Evolutionary conservation across 2,329 filamentous ascomycete genomes (phyloP), one percentile per base, ranked within the genome.

Genomic region (Trichoderma lentiforme): DNA sequence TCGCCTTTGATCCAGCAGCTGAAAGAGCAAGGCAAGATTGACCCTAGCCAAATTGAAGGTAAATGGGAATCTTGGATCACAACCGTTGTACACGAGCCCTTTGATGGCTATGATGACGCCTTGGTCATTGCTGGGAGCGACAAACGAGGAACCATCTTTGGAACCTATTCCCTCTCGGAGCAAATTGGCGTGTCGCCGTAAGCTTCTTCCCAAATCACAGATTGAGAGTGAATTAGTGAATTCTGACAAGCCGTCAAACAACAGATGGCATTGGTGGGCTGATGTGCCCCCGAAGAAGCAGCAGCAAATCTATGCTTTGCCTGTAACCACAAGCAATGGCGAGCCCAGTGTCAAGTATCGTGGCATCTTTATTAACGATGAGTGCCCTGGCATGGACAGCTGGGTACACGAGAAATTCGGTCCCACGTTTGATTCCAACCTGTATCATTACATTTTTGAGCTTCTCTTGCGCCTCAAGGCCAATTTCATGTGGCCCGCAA

Each of bases 401-500:
- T 91, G 88, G 86, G 85, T 87, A 1, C 84, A 86, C 43, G 82
- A 83, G n/a, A 82, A 82, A 18, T 83, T 82, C 36, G 82, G 82
- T 11, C 79, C 79, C 5, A 86, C 86, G 24, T 90, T 83, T 32
- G 86, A 87, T 71, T 82, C 85, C 0, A 84, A 86, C 3, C 90
- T 92, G 73, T 91, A 92, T 77, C 81, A 81, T 14, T 85, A 85
- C 18, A 86, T 92, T 0, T 92, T 91, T 73, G 90, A 92, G 76
- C 82, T 92, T 6, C 80, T 91, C 1, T 82, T 91, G 4, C 82
- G 89, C 15, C 82, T 90, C 24, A 86, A 84, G 76, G 78, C 88
- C 2, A 92, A 92, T 76, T 91, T 90, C 74, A 81, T 92, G 68
- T 92, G 90, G 90, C 90, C 89, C 0, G 89, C 90, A 0, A 89